Conservation (phyloP, 1,139 yeast genomes). For the Hanseniaspora sp. region DNA sequence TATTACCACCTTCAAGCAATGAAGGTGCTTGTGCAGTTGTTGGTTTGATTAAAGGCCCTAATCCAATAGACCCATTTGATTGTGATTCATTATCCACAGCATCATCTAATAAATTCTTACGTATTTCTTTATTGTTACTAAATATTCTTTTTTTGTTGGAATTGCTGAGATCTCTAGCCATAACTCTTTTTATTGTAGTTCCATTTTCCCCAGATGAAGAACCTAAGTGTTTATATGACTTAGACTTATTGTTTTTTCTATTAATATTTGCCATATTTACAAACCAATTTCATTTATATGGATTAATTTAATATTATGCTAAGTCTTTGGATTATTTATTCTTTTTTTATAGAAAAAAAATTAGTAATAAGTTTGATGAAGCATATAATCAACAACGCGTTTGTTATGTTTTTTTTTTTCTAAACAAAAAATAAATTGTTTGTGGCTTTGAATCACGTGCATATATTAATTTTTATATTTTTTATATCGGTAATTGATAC, state of each 20-base stretch:
- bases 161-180: slow-evolving; percentile 1
- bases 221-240: neutral
- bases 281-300: no score
- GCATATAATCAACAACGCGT: no score
- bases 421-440: no score
- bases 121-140: slow-evolving; percentile 2
- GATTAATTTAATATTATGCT: no score
- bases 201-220: neutral
- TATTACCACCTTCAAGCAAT: slow-evolving; percentile 23
- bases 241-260: neutral
- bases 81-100: slow-evolving; percentile 25
- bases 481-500: no score
- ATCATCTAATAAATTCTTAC: slow-evolving; percentile 13
- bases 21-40: neutral
- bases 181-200: slow-evolving; percentile 12
- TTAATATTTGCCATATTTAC: neutral
- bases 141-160: neutral
- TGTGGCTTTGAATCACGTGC: no score
- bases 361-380: no score
- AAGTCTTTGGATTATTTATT: no score
- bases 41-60: neutral
- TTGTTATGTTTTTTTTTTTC: no score
- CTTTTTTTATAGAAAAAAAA: no score
- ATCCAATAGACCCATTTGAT: slow-evolving; percentile 26
- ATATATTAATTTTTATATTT: no score